phyloP scores from a whole-genome alignment of 805 yeast species.

The Yamadazyma akitaensis region DNA sequence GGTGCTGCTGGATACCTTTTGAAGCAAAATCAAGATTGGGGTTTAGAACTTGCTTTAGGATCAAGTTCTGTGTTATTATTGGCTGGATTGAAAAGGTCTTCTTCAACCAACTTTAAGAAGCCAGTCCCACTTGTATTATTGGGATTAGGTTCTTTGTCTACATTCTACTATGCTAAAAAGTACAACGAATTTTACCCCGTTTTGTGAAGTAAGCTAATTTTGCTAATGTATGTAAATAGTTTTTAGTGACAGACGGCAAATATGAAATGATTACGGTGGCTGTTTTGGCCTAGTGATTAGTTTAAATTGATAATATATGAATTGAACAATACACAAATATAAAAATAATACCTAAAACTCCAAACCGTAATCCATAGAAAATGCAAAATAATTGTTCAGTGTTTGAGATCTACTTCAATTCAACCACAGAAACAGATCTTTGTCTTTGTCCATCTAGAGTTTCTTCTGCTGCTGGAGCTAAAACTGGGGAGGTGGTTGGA shows the following conservation, averaged over 20 bases:
- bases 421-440: constrained; percentile 23
- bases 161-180: constrained; percentile 70
- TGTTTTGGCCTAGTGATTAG: background rate
- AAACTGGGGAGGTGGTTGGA: constrained; percentile 39
- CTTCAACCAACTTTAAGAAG: constrained; percentile 56
- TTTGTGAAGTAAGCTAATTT: constrained; percentile 8
- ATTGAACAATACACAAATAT: background rate
- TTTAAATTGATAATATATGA: background rate
- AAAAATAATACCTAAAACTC: background rate
- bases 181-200: constrained; percentile 65
- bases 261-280: too few species aligned
- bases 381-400: background rate
- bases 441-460: constrained; percentile 7
- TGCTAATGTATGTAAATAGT: background rate
- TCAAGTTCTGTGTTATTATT: constrained; percentile 62
- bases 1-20: constrained; percentile 76
- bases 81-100: constrained; percentile 72
- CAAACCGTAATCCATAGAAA: background rate
- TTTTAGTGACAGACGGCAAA: too few species aligned
- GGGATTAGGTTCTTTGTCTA: constrained; percentile 58
- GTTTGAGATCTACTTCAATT: constrained; percentile 17
- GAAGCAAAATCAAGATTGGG: constrained; percentile 69
- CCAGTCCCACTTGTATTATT: constrained; percentile 73
- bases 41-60: constrained; percentile 75
- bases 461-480: constrained; percentile 8